phyloP scores from a whole-genome alignment of 495 filamentous ascomycete species.

The Cenococcum geophilum region DNA sequence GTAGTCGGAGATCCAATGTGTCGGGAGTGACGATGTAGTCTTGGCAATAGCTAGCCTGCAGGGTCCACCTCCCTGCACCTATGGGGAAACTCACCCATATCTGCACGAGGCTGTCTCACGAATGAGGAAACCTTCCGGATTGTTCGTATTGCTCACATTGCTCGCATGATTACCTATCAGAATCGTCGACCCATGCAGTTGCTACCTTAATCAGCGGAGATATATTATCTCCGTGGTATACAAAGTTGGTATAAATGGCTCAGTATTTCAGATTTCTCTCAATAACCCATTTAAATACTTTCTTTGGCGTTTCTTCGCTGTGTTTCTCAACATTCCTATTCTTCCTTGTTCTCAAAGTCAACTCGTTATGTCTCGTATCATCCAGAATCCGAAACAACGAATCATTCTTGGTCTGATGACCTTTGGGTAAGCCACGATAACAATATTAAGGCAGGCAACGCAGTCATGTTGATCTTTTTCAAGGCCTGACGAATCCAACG shows the following conservation, averaged over 20 bases:
- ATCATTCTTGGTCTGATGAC: conserved; percentile 60
- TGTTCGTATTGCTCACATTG: not conserved
- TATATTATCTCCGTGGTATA: not conserved
- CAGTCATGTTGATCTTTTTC: not conserved
- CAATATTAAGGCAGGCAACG: not conserved
- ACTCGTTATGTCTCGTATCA: not conserved
- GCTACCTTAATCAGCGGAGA: not conserved
- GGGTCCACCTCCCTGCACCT: too few relatives aligned
- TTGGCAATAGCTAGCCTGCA: too few relatives aligned
- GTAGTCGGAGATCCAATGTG: too few relatives aligned
- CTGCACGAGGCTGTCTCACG: too few relatives aligned
- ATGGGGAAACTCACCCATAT: too few relatives aligned
- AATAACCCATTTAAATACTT: not conserved
- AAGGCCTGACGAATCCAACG: conserved; percentile 1
- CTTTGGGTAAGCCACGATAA: conserved; percentile 38
- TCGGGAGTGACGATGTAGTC: too few relatives aligned
- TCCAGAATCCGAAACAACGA: conserved; percentile 38
- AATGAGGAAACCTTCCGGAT: too few relatives aligned
- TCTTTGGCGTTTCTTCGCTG: not conserved
- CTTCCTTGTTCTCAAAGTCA: conserved; percentile 2
- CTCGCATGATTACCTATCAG: not conserved
- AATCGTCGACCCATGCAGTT: not conserved
- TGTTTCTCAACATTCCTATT: not conserved
- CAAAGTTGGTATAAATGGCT: not conserved
- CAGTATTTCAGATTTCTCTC: too few relatives aligned